Evolutionary conservation across 805 yeast genomes (phyloP).

Genomic region (Cyberlindnera lachancei): DNA sequence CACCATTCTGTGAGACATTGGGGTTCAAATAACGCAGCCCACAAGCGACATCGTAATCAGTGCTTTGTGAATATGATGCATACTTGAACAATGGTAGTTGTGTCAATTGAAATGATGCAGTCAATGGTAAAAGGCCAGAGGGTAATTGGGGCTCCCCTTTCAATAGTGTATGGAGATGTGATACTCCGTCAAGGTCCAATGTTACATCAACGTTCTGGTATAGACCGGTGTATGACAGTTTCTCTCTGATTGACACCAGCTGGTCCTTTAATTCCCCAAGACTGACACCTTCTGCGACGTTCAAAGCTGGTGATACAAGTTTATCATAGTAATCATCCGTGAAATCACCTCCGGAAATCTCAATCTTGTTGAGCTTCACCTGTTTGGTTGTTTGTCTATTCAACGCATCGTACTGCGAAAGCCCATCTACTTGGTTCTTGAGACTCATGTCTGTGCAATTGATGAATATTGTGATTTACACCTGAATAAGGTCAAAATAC

Average conservation of each 20-base stretch:
- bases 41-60: conserved; percentile 28
- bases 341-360: conserved; percentile 25
- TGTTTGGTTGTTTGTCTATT: conserved; percentile 17
- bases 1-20: conserved; percentile 55
- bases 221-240: conserved; percentile 36
- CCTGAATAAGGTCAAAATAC: not conserved
- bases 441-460: conserved; percentile 1
- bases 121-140: conserved; percentile 33
- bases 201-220: conserved; percentile 34
- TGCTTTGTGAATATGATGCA: conserved; percentile 28
- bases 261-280: conserved; percentile 32
- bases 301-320: conserved; percentile 36
- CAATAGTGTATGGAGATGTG: conserved; percentile 5
- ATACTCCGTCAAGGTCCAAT: conserved; percentile 30
- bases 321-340: conserved; percentile 38
- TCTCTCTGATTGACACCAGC: conserved; percentile 27
- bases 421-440: conserved; percentile 1
- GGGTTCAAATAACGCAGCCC: conserved; percentile 30
- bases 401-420: conserved; percentile 5
- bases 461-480: not conserved
- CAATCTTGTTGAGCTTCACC: conserved; percentile 11
- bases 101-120: conserved; percentile 34
- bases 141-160: conserved; percentile 2
- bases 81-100: conserved; percentile 26
- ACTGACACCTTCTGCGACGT: conserved; percentile 24